Percentiles rank a stretch among this genome's conserved stretches.
Evolutionary conservation across 257 asterid species (phyloP).

Genomic region (Solanum chmielewskii): DNA sequence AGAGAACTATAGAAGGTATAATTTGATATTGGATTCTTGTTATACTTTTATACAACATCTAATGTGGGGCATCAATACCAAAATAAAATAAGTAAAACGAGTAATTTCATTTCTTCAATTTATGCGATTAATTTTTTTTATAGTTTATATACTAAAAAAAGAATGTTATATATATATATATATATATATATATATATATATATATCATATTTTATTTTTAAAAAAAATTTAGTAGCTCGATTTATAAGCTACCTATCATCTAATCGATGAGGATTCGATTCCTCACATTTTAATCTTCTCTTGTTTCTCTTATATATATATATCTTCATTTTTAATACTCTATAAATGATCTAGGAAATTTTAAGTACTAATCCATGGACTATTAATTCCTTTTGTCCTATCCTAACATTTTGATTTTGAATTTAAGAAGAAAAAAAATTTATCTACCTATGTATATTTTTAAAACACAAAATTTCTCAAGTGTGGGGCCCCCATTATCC

Average conservation of each 20-base stretch:
- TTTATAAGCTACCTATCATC: too few species aligned
- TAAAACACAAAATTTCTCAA: neutral
- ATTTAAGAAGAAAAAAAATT: neutral
- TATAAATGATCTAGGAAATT: neutral
- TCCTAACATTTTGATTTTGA: neutral
- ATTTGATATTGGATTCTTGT: neutral
- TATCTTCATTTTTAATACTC: neutral
- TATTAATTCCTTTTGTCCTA: neutral
- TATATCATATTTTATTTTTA: too few species aligned
- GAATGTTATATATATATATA: too few species aligned
- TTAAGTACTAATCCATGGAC: neutral
- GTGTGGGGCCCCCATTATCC: neutral
- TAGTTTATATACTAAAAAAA: neutral
- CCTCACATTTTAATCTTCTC: too few species aligned
- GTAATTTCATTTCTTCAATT: neutral
- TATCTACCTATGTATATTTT: neutral
- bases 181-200: too few species aligned
- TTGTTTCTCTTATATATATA: too few species aligned
- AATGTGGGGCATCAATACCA: neutral
- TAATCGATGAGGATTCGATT: too few species aligned
- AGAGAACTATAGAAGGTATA: neutral
- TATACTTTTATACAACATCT: neutral
- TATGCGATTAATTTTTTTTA: neutral
- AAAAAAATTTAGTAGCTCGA: too few species aligned
- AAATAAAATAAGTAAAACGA: neutral